These are phyloP conservation scores for Rhynchosporium graminicola DNA, from an alignment of 2,329 filamentous ascomycete genomes.

Conservation along the genomic window DNA sequence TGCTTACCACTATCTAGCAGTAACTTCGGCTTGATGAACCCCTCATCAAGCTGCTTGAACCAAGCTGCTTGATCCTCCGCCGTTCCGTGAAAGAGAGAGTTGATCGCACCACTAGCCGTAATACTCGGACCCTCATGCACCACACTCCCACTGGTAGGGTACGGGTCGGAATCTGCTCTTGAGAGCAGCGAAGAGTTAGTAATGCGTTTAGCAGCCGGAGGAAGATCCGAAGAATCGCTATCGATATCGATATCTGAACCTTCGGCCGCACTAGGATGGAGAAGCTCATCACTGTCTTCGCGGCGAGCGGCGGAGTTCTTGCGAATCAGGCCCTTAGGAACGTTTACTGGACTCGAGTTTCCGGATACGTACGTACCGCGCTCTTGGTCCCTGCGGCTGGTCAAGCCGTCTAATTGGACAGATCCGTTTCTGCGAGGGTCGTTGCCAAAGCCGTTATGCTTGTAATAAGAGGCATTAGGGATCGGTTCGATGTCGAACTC, in stretches of 20 bases:
- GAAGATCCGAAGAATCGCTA: slow-evolving; percentile 66
- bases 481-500: slow-evolving; percentile 84
- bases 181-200: slow-evolving; percentile 22
- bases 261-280: slow-evolving; percentile 46
- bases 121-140: slow-evolving; percentile 47
- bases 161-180: slow-evolving; percentile 29
- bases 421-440: slow-evolving; percentile 61
- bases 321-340: slow-evolving; percentile 52
- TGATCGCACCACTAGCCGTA: slow-evolving; percentile 71
- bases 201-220: slow-evolving; percentile 54
- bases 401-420: slow-evolving; percentile 54
- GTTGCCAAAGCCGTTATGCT: slow-evolving; percentile 79
- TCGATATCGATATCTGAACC: slow-evolving; percentile 57
- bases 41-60: slow-evolving; percentile 92
- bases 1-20: slow-evolving; percentile 67
- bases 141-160: slow-evolving; percentile 39
- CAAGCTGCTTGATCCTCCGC: slow-evolving; percentile 86
- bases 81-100: slow-evolving; percentile 74
- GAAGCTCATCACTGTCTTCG: slow-evolving; percentile 53
- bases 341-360: slow-evolving; percentile 36
- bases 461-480: slow-evolving; percentile 59
- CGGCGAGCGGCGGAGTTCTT: slow-evolving; percentile 47
- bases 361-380: slow-evolving; percentile 43
- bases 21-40: slow-evolving; percentile 90
- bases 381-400: slow-evolving; percentile 44